These are phyloP conservation scores for Cyclotella cryptica DNA, from an alignment of 108 stramenopile genomes.

Conservation along the genomic window DNA sequence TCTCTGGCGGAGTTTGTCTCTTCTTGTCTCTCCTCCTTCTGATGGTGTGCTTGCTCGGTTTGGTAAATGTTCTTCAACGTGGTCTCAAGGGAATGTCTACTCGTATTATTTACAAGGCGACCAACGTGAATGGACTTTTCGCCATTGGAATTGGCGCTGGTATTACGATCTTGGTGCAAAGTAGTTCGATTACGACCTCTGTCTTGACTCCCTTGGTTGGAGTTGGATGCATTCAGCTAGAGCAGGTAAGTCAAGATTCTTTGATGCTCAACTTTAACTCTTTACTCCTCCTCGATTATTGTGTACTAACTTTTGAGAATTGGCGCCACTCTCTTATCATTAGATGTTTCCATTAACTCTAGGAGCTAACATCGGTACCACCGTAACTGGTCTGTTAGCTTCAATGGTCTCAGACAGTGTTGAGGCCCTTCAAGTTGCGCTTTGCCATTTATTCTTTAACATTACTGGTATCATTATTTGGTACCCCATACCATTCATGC, in stretches of 20 bases:
- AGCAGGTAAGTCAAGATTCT: slow-evolving; percentile 50
- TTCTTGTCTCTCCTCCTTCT: slow-evolving; percentile 76
- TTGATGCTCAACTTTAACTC: no score
- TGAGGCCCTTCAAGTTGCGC: slow-evolving; percentile 73
- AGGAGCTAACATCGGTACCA: slow-evolving; percentile 91
- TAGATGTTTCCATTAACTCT: slow-evolving; percentile 87
- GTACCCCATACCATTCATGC: slow-evolving; percentile 88
- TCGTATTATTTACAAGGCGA: slow-evolving; percentile 87
- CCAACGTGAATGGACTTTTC: slow-evolving; percentile 83
- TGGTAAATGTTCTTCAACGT: slow-evolving; percentile 81
- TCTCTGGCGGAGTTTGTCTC: slow-evolving; percentile 77
- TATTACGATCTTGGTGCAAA: slow-evolving; percentile 86
- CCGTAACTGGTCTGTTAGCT: slow-evolving; percentile 75
- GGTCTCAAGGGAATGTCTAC: slow-evolving; percentile 81
- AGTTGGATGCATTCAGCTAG: slow-evolving; percentile 67
- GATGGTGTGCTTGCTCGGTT: slow-evolving; percentile 76
- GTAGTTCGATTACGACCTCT: slow-evolving; percentile 80
- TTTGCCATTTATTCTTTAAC: slow-evolving; percentile 89
- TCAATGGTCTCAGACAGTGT: slow-evolving; percentile 69
- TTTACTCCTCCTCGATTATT: no score
- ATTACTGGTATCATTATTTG: slow-evolving; percentile 80
- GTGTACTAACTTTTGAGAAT: not conserved
- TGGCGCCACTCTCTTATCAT: not conserved
- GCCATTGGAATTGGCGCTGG: slow-evolving; percentile 82
- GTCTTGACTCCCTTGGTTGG: slow-evolving; percentile 87